A percentile compares a stretch with the other conserved stretches of the same genome.
Conservation (phyloP, 2,329 filamentous ascomycete species). For the Aspergillus fructus region DNA sequence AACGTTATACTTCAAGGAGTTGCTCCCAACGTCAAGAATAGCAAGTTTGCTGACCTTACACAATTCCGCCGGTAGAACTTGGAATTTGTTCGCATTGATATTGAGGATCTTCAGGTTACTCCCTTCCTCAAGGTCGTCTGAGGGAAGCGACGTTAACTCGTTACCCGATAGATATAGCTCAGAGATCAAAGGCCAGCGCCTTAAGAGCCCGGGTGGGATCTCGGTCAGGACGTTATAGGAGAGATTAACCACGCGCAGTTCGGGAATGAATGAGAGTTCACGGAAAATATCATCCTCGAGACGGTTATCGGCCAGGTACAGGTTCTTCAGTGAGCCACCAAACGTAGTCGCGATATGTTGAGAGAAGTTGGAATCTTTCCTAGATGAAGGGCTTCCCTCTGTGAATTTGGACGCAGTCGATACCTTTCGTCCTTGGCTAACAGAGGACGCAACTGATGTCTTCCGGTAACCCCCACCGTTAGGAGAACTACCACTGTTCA, state of each 20-base stretch:
- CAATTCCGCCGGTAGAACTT: slow-evolving; percentile 90
- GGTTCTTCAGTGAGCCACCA: slow-evolving; percentile 75
- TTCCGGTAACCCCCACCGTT: slow-evolving; percentile 62
- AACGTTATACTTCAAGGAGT: slow-evolving; percentile 96
- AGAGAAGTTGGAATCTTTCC: slow-evolving; percentile 89
- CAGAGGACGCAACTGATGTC: slow-evolving; percentile 78
- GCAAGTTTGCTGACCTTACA: slow-evolving; percentile 90
- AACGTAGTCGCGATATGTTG: slow-evolving; percentile 82
- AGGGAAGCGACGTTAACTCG: slow-evolving; percentile 83
- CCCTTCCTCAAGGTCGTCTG: slow-evolving; percentile 89
- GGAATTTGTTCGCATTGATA: slow-evolving; percentile 97
- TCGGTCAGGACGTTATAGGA: slow-evolving; percentile 95
- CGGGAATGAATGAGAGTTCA: slow-evolving; percentile 76
- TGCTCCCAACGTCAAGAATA: slow-evolving; percentile 91
- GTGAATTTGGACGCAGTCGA: slow-evolving; percentile 74
- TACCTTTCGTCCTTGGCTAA: slow-evolving; percentile 77
- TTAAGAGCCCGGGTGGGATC: slow-evolving; percentile 83
- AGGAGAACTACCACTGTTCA: slow-evolving; percentile 75
- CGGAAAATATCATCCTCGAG: slow-evolving; percentile 95
- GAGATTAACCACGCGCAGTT: slow-evolving; percentile 84
- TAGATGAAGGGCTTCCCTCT: slow-evolving; percentile 56
- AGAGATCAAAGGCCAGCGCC: slow-evolving; percentile 82
- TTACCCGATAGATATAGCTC: slow-evolving; percentile 96
- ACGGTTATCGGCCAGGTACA: slow-evolving; percentile 90
- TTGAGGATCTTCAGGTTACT: slow-evolving; percentile 85